phyloP scores from a whole-genome alignment of 768 basidiomycete genomes.

The Pleurotus sapidus region DNA sequence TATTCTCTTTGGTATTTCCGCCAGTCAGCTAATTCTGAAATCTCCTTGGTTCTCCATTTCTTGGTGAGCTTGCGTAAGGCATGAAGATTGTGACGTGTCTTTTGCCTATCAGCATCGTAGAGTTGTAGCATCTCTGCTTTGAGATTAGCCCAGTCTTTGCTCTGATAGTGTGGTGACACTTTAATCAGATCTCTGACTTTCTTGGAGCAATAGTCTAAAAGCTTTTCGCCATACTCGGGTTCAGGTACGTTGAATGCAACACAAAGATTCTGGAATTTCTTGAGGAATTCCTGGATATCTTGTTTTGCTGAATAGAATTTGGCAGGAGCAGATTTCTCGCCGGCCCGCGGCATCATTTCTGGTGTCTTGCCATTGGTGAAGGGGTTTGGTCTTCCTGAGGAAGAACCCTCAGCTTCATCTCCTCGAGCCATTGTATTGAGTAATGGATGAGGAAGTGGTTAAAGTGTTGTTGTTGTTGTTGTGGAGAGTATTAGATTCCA shows the following conservation, averaged over 20 bases:
- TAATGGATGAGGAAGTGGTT: no score
- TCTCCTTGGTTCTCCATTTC: neutral
- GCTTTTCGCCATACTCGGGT: neutral
- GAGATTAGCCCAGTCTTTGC: neutral
- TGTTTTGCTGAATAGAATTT: neutral
- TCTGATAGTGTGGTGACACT: neutral
- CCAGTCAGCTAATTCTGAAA: slow-evolving; percentile 4
- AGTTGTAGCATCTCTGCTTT: neutral
- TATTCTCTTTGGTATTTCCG: slow-evolving; percentile 9
- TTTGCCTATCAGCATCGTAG: neutral
- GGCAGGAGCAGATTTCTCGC: neutral
- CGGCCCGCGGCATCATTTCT: slow-evolving; percentile 2
- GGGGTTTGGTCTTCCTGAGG: no score
- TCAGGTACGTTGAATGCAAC: neutral
- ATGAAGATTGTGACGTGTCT: neutral
- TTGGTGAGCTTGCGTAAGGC: neutral
- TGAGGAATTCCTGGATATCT: neutral
- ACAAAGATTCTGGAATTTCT: neutral
- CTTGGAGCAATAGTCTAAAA: neutral
- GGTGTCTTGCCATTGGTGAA: neutral
- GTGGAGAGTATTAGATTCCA: no score
- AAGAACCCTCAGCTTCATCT: no score
- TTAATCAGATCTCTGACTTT: neutral
- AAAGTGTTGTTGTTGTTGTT: neutral
- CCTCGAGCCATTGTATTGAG: no score